Evolutionary conservation across 2,329 filamentous ascomycete species (phyloP).

Genomic region (Didymella glomerata): DNA sequence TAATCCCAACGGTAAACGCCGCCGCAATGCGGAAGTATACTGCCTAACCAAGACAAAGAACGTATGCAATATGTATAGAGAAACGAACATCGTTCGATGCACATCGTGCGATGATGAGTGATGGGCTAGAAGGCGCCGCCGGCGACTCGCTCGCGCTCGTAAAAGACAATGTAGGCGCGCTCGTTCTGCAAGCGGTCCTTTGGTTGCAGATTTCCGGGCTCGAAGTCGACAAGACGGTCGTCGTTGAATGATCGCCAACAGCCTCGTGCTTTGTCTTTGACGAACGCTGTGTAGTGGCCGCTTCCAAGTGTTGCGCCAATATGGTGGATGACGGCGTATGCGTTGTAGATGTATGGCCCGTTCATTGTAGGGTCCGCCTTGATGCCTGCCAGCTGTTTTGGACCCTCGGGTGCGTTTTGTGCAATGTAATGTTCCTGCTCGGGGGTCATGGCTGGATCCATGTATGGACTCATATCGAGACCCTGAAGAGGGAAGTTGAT

Average conservation of each 20-base stretch:
- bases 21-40: slow-evolving; percentile 16
- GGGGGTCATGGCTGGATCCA: slow-evolving; percentile 59
- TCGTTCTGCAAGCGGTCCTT: slow-evolving; percentile 67
- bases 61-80: slow-evolving; percentile 16
- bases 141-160: slow-evolving; percentile 56
- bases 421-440: slow-evolving; percentile 51
- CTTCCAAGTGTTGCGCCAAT: slow-evolving; percentile 70
- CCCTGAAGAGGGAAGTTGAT: slow-evolving; percentile 80
- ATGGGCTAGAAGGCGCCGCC: slow-evolving; percentile 38
- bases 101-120: background rate
- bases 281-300: slow-evolving; percentile 81
- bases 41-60: slow-evolving; percentile 6
- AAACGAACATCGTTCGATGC: slow-evolving; percentile 7
- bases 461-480: slow-evolving; percentile 69
- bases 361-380: slow-evolving; percentile 55
- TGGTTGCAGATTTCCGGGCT: slow-evolving; percentile 60
- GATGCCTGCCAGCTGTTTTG: slow-evolving; percentile 41
- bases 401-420: slow-evolving; percentile 36
- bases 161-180: slow-evolving; percentile 72
- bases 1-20: slow-evolving; percentile 20
- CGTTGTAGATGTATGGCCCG: slow-evolving; percentile 77
- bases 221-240: slow-evolving; percentile 61
- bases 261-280: slow-evolving; percentile 58
- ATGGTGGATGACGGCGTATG: slow-evolving; percentile 86
- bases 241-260: slow-evolving; percentile 71